These are phyloP conservation scores for Blastomyces percursus DNA, from an alignment of 2,329 filamentous ascomycete species.

Conservation along the genomic window DNA sequence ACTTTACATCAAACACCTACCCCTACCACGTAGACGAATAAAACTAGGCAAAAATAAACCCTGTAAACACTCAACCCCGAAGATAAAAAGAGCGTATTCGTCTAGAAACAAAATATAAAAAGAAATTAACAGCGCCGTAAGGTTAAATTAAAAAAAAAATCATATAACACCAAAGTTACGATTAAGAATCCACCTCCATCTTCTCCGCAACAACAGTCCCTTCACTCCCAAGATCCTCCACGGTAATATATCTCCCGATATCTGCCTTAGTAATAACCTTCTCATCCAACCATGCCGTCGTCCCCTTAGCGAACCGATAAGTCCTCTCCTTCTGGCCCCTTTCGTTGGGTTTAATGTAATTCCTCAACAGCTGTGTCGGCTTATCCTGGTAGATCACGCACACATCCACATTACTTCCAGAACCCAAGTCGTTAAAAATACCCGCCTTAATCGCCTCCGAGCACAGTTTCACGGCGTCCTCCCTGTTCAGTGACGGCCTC, in stretches of 20 bases:
- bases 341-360: conserved; percentile 88
- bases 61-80: background rate
- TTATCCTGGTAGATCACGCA: conserved; percentile 92
- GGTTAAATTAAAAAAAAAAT: conserved; percentile 1
- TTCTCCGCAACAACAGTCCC: conserved; percentile 48
- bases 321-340: conserved; percentile 83
- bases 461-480: conserved; percentile 72
- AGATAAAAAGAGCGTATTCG: background rate
- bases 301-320: conserved; percentile 81
- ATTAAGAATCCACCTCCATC: conserved; percentile 51
- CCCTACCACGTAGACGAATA: background rate
- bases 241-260: conserved; percentile 84
- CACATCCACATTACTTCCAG: conserved; percentile 93
- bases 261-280: conserved; percentile 92
- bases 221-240: conserved; percentile 69
- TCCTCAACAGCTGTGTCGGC: conserved; percentile 75
- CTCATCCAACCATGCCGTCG: conserved; percentile 92
- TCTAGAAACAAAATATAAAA: background rate
- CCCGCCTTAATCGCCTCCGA: conserved; percentile 85
- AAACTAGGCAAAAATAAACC: background rate
- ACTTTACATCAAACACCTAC: background rate
- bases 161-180: background rate
- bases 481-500: conserved; percentile 64
- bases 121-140: background rate
- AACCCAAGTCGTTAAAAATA: conserved; percentile 98